These are phyloP conservation scores for Cyclocybe aegerita DNA, from an alignment of 768 basidiomycete species.

Conservation along the genomic window DNA sequence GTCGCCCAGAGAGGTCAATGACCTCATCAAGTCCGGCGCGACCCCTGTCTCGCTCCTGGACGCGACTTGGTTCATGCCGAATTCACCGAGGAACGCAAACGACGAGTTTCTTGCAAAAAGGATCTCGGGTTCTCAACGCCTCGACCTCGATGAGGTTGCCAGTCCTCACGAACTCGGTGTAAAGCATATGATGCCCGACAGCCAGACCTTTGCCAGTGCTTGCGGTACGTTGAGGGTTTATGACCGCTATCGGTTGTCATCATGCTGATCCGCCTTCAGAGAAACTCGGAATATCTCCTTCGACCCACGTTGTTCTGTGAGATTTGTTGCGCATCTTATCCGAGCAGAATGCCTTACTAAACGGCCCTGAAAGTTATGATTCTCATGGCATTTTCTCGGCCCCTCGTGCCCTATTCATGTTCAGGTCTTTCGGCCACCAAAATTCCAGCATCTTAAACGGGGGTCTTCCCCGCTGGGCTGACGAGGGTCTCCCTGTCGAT, in stretches of 20 bases:
- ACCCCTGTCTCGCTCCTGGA: slow-evolving; percentile 57
- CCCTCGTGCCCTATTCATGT: slow-evolving; percentile 92
- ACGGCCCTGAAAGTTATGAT: slow-evolving; percentile 65
- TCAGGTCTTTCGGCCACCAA: slow-evolving; percentile 86
- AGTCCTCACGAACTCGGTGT: slow-evolving; percentile 75
- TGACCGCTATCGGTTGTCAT: background rate
- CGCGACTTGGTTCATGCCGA: slow-evolving; percentile 94
- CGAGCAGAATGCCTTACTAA: background rate
- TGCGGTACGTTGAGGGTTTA: slow-evolving; percentile 57
- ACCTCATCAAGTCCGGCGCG: slow-evolving; percentile 30
- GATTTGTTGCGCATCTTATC: slow-evolving; percentile 17
- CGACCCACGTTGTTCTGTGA: slow-evolving; percentile 82
- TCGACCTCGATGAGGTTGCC: slow-evolving; percentile 81
- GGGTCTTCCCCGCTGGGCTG: slow-evolving; percentile 83
- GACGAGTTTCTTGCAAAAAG: slow-evolving; percentile 67
- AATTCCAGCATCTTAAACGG: slow-evolving; percentile 90
- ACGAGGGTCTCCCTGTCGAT: slow-evolving; percentile 60
- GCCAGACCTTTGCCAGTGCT: slow-evolving; percentile 68
- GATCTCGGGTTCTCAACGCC: slow-evolving; percentile 70
- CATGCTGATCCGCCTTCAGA: slow-evolving; percentile 31
- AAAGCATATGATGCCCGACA: slow-evolving; percentile 91
- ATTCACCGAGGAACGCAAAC: slow-evolving; percentile 65
- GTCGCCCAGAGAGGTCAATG: slow-evolving; percentile 47
- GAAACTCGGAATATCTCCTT: slow-evolving; percentile 66
- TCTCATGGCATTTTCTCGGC: slow-evolving; percentile 88